A percentile compares a stretch with the other conserved stretches of the same genome.
Evolutionary conservation across 768 basidiomycete species (phyloP).

Genomic region (Paxillus rubicundulus): DNA sequence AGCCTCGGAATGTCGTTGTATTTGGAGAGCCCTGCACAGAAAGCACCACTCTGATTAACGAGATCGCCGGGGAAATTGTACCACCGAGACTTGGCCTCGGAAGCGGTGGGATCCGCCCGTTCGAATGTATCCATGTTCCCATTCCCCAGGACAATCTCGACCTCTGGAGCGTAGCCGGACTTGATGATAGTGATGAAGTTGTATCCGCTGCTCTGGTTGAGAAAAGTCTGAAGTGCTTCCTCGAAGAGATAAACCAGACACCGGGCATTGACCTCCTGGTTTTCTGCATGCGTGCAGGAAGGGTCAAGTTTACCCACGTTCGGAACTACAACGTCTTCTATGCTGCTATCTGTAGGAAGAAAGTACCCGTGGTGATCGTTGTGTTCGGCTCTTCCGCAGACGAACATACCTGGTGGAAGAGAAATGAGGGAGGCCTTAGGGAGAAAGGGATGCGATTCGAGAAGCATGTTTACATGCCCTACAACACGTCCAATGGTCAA

Average conservation of each 20-base stretch:
- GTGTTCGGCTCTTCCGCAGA: constrained; percentile 33
- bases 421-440: constrained; percentile 21
- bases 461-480: constrained; percentile 25
- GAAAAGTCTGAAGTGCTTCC: constrained; percentile 14
- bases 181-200: constrained; percentile 13
- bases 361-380: constrained; percentile 29
- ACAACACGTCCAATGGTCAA: not conserved
- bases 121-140: constrained; percentile 2
- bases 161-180: constrained; percentile 12
- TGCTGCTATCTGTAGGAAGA: constrained; percentile 28
- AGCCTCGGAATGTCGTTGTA: constrained; percentile 21
- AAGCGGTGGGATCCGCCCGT: not conserved
- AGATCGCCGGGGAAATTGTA: not conserved
- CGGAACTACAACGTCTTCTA: constrained; percentile 32
- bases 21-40: constrained; percentile 15
- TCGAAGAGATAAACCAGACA: constrained; percentile 13
- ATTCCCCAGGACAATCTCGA: constrained; percentile 14
- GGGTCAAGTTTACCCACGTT: constrained; percentile 14
- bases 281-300: constrained; percentile 28
- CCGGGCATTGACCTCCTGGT: constrained; percentile 23
- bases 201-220: constrained; percentile 8
- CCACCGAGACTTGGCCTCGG: not conserved
- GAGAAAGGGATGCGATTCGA: constrained; percentile 22
- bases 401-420: constrained; percentile 25
- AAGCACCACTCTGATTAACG: constrained; percentile 12